Base-by-base conservation (phyloP, 345 rosid genomes). In the Garcia nutans region DNA sequence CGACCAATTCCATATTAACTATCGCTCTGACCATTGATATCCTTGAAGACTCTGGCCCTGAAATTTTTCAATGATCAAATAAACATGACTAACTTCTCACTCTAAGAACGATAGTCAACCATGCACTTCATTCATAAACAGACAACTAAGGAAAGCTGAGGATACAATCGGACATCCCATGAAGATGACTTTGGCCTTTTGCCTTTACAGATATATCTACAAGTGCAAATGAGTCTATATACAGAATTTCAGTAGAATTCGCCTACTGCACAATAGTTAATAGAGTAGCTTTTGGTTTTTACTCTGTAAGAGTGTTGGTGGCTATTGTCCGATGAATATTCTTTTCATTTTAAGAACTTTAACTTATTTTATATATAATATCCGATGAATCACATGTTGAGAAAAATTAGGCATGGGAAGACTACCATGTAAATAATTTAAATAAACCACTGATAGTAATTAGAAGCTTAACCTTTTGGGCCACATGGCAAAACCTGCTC, bases 11-110 rank as follows among this genome's bases (percentile, higher is more conserved):
- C 90, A 88, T 87, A 23, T 74, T 68, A 76, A 82, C 81, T 58
- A 90, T 76, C 71, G 87, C 78, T 78, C 63, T 83, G 72, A 85
- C 82, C 88, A 87, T 78, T 55, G 79, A 80, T 37, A 79, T 79
- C 76, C 84, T 85, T 68, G 82, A 85, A 74, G 89, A 79, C 44
- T 80, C 88, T 17, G 90, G 79, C 65, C 92, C 90, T 90, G 89
- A 62, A 82, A 70, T 10, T 84, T 67, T 73, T 47, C 61, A 78
- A 74, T 45, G 49, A 80, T 68, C 73, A 73, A 20, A 73, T 22
- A 49, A 55, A 60, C 49, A 58, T 24, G 28, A 70, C 44, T 60
- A 58, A 20, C 57, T 45, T 49, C 28, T 41, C 50, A 56, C 37
- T 41, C 26, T n/a, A 71, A 50, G 65, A 63, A 54, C 71, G 65